Evolutionary conservation across 176 grass and related monocot species (phyloP).

Genomic region (Dendrocalamus sinicus): DNA sequence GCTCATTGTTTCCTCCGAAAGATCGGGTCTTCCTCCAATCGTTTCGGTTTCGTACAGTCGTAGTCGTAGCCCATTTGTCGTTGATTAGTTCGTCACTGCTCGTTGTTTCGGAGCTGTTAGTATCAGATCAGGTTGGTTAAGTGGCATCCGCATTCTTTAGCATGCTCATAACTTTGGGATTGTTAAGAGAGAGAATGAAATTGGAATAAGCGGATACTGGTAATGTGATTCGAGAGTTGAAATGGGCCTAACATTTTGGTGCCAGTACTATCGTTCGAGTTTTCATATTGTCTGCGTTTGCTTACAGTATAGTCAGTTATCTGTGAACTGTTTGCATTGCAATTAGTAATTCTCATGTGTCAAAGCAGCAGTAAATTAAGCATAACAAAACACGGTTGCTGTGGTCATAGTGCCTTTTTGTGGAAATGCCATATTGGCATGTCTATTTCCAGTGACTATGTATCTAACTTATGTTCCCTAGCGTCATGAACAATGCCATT

Average conservation of each 20-base stretch:
- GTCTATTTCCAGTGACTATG: neutral
- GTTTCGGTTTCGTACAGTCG: neutral
- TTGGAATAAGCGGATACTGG: neutral
- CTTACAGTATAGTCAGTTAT: neutral
- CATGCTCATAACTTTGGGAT: neutral
- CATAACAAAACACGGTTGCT: neutral
- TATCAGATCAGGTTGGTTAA: constrained; percentile 17
- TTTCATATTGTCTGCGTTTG: neutral
- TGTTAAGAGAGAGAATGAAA: neutral
- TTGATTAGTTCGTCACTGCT: neutral
- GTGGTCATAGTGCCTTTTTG: neutral
- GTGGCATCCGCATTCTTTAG: neutral
- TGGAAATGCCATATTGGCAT: neutral
- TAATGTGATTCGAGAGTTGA: constrained; percentile 26
- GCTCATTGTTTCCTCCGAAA: neutral
- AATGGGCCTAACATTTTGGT: neutral
- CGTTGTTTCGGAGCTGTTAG: neutral
- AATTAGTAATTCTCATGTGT: neutral
- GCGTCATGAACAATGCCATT: constrained; percentile 10
- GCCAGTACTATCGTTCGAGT: neutral
- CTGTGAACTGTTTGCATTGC: neutral
- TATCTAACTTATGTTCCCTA: neutral
- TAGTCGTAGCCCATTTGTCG: neutral
- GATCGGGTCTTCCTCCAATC: constrained; percentile 26
- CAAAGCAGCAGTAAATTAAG: neutral